Percentiles rank a stretch among this genome's conserved stretches.
Conservation (phyloP, 1,139 yeast species). For the Taiozyma sp. region DNA sequence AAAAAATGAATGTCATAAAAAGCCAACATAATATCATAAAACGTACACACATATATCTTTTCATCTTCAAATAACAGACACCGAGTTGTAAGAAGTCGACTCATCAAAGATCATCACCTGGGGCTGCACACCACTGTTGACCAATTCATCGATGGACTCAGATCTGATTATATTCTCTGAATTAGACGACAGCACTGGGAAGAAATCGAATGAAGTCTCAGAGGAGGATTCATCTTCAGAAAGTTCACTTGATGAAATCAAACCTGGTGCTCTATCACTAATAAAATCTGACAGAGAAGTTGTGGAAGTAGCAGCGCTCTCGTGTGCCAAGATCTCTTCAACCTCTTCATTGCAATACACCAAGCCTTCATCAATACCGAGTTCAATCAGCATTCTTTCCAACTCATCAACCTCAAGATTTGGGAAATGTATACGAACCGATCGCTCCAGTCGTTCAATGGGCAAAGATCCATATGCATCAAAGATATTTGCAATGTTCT, state of each 20-base stretch:
- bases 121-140: background rate
- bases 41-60: background rate
- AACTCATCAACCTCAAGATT: constrained; percentile 48
- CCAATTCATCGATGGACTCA: background rate
- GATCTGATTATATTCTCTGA: background rate
- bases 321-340: constrained; percentile 1
- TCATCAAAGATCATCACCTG: background rate
- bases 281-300: background rate
- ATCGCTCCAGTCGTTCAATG: constrained; percentile 33
- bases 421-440: constrained; percentile 50
- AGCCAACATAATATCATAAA: background rate
- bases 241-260: constrained; percentile 3
- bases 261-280: constrained; percentile 1
- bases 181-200: background rate
- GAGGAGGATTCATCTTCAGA: background rate
- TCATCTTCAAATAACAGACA: background rate
- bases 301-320: background rate
- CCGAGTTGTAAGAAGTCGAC: background rate
- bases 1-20: background rate
- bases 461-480: constrained; percentile 48
- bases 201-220: background rate
- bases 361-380: constrained; percentile 45
- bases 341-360: constrained; percentile 29
- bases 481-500: constrained; percentile 34
- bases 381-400: constrained; percentile 44